Conservation (phyloP, 495 filamentous ascomycete genomes). For the Usnea hakonensis region DNA sequence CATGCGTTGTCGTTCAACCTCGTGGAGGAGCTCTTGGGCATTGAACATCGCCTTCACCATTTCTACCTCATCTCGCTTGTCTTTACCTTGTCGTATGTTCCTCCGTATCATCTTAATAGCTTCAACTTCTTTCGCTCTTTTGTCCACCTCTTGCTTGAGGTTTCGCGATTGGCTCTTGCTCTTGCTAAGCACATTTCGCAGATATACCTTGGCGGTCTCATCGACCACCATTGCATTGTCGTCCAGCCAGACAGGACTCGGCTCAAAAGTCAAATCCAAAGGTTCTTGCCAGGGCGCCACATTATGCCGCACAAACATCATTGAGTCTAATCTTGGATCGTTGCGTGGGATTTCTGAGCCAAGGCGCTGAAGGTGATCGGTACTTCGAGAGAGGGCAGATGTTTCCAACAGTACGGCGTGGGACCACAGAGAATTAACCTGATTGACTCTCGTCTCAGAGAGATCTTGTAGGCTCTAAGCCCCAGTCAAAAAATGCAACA, state of each 20-base stretch:
- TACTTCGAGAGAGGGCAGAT: conserved; percentile 59
- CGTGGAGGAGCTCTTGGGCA: conserved; percentile 75
- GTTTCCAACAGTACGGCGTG: conserved; percentile 72
- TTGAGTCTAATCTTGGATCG: conserved; percentile 77
- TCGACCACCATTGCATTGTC: conserved; percentile 75
- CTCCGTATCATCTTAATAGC: conserved; percentile 61
- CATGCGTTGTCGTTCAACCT: conserved; percentile 75
- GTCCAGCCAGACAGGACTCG: conserved; percentile 95
- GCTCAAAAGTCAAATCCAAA: conserved; percentile 75
- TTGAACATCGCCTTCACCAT: conserved; percentile 68
- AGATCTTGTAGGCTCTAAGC: conserved; percentile 72
- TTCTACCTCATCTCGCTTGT: conserved; percentile 76
- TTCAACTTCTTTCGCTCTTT: conserved; percentile 77
- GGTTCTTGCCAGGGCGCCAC: conserved; percentile 74
- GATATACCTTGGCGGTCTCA: conserved; percentile 76
- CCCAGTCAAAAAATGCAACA: conserved; percentile 11
- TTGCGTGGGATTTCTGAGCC: conserved; percentile 81
- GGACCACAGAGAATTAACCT: conserved; percentile 80
- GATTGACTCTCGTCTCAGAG: conserved; percentile 74
- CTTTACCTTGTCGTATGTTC: conserved; percentile 67
- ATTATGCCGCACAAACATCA: conserved; percentile 97
- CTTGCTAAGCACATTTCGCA: conserved; percentile 85
- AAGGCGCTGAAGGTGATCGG: conserved; percentile 60
- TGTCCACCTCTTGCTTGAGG: conserved; percentile 71
- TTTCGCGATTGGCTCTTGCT: conserved; percentile 76